Percentiles rank a stretch among this genome's conserved stretches.
These are phyloP conservation scores for Boletus patriciae DNA, from an alignment of 768 basidiomycete genomes.

Conservation along the genomic window DNA sequence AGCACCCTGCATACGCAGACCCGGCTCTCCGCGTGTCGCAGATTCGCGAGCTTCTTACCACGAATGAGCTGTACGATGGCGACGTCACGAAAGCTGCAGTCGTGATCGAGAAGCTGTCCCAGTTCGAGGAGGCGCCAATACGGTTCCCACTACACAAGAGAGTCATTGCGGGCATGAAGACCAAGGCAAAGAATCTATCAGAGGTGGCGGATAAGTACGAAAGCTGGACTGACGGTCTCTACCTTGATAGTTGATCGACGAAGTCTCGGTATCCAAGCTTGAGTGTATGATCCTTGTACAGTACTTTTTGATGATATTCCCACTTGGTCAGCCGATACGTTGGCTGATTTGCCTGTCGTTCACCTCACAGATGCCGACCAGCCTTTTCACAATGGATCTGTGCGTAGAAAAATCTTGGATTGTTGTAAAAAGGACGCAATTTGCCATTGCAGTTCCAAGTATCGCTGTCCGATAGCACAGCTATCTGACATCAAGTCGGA, in stretches of 20 bases:
- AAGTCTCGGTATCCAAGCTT: not conserved
- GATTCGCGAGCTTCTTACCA: not conserved
- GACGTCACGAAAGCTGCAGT: conserved; percentile 12
- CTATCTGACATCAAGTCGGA: no score
- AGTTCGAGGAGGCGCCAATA: conserved; percentile 17
- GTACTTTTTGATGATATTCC: no score
- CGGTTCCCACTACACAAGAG: conserved; percentile 15
- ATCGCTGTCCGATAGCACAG: no score
- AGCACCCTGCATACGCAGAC: conserved; percentile 23
- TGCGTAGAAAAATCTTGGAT: no score
- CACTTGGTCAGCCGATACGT: no score
- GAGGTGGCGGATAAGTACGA: conserved; percentile 13
- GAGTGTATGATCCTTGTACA: no score
- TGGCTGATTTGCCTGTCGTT: no score
- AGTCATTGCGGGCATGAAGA: conserved; percentile 6
- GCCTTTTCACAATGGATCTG: no score
- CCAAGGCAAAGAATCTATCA: conserved; percentile 15
- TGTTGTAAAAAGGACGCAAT: no score
- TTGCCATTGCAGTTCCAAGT: no score
- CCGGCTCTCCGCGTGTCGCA: conserved; percentile 3
- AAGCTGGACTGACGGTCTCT: conserved; percentile 21
- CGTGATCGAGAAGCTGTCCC: conserved; percentile 16
- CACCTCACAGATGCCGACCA: no score
- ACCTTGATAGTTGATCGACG: not conserved
- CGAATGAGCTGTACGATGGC: conserved; percentile 6